Conservation (phyloP, 2,329 filamentous ascomycete genomes). For the Fonsecaea erecta region DNA sequence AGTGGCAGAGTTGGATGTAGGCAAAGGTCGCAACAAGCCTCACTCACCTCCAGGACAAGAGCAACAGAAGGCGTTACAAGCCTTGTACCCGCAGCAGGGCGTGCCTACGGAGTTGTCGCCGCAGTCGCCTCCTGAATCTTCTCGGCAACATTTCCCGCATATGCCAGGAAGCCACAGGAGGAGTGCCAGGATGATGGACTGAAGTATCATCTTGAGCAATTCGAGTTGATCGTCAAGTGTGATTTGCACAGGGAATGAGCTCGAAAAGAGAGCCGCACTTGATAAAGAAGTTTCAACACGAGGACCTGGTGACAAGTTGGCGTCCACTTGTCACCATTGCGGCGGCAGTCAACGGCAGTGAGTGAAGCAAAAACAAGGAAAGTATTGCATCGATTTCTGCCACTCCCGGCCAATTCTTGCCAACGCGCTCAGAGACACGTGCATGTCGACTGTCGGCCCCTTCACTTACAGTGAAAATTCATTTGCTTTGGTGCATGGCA, state of each 20-base stretch:
- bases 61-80: constrained; percentile 18
- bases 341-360: background rate
- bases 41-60: constrained; percentile 8
- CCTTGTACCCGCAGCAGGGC: constrained; percentile 17
- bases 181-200: background rate
- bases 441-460: background rate
- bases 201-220: background rate
- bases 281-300: background rate
- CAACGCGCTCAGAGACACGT: background rate
- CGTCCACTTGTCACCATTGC: background rate
- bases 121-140: constrained; percentile 4
- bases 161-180: background rate
- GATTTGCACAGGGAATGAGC: background rate
- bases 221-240: background rate
- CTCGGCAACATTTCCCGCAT: constrained; percentile 9
- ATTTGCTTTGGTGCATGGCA: background rate
- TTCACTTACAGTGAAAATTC: background rate
- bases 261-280: background rate
- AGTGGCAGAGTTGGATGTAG: background rate
- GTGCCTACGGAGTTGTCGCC: constrained; percentile 11
- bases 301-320: background rate
- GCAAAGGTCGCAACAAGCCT: background rate
- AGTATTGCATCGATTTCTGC: background rate
- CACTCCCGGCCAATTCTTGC: background rate
- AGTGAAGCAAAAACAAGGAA: background rate